Evolutionary conservation across 495 filamentous ascomycete species (phyloP).

Genomic region (Letharia columbiana): DNA sequence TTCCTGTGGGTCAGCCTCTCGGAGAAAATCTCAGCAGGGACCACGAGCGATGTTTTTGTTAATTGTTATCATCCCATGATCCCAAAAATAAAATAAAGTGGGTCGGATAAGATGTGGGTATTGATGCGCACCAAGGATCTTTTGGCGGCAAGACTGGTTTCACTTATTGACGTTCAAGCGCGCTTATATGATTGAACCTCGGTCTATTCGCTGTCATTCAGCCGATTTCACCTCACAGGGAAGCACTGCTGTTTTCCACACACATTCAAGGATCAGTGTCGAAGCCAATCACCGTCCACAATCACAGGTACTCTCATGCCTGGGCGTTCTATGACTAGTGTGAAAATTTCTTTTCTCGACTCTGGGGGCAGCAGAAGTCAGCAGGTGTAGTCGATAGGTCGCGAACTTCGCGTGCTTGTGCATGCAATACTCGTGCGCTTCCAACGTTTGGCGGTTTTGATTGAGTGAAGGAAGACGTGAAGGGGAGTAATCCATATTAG

Average conservation of each 20-base stretch:
- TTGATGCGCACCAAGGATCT: conserved; percentile 19
- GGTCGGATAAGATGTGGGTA: conserved; percentile 4
- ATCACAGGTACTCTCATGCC: not conserved
- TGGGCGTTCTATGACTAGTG: conserved; percentile 2
- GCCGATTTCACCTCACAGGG: not conserved
- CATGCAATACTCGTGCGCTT: conserved; percentile 17
- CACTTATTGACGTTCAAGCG: conserved; percentile 15
- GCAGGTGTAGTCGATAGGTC: conserved; percentile 8
- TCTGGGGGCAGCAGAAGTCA: not conserved
- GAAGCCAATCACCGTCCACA: conserved; percentile 4
- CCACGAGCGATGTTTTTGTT: not conserved
- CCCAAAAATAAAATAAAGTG: conserved; percentile 13
- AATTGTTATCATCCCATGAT: not conserved
- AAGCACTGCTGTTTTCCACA: not conserved
- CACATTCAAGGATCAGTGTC: not conserved
- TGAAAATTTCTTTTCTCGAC: conserved; percentile 1
- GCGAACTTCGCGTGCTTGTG: conserved; percentile 11
- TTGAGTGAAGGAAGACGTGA: not conserved
- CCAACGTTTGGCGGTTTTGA: conserved; percentile 6
- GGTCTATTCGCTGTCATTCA: conserved; percentile 9
- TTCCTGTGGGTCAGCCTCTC: not conserved
- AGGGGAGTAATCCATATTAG: conserved; percentile 7
- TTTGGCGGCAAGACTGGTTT: conserved; percentile 14
- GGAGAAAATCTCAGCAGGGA: conserved; percentile 1
- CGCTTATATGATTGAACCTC: conserved; percentile 17